Percentiles rank a stretch among this genome's conserved stretches.
These are phyloP conservation scores for Lagenaria siceraria DNA, from an alignment of 306 rosid genomes.

Conservation along the genomic window DNA sequence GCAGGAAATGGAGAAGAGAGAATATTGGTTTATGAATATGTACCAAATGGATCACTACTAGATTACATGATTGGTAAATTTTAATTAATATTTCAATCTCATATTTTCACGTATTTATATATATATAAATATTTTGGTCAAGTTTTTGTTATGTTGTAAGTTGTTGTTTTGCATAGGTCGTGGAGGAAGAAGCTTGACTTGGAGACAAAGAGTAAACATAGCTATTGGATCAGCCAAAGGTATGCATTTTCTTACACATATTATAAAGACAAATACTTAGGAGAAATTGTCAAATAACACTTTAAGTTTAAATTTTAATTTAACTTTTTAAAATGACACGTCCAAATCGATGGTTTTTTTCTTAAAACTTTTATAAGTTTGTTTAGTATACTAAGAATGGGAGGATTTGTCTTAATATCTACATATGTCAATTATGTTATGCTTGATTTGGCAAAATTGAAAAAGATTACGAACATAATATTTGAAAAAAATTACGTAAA, in stretches of 20 bases:
- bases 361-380: too few relatives aligned
- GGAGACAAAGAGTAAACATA: conserved; percentile 68
- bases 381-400: too few relatives aligned
- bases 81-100: background rate
- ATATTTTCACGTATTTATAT: background rate
- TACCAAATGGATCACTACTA: conserved; percentile 66
- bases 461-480: too few relatives aligned
- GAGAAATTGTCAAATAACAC: too few relatives aligned
- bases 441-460: too few relatives aligned
- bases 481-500: too few relatives aligned
- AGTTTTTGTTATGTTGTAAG: background rate
- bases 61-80: conserved; percentile 55
- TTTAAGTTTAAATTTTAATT: too few relatives aligned
- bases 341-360: too few relatives aligned
- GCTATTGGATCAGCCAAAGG: conserved; percentile 87
- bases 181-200: conserved; percentile 42
- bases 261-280: too few relatives aligned
- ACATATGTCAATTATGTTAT: too few relatives aligned
- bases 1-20: conserved; percentile 39
- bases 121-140: background rate
- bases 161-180: conserved; percentile 24
- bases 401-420: too few relatives aligned
- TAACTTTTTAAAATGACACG: too few relatives aligned
- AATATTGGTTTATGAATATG: conserved; percentile 63
- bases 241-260: background rate